phyloP scores from a whole-genome alignment of 352 stramenopile species.

The Chrysophaeum taylorii region DNA sequence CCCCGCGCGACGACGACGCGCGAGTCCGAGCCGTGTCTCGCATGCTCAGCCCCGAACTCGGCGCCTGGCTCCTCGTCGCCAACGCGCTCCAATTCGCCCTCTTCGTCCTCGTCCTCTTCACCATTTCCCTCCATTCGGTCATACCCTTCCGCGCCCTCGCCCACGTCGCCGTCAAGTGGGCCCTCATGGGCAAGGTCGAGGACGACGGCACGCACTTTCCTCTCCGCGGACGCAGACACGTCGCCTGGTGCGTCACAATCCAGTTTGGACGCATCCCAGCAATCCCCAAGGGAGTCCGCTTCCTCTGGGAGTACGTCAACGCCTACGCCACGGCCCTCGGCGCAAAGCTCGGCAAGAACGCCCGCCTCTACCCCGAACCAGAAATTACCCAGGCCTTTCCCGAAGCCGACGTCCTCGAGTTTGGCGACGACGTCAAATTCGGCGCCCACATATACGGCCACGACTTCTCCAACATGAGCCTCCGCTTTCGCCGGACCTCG shows the following conservation, averaged over 20 bases:
- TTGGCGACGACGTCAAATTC: not conserved
- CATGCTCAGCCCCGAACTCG: too few relatives aligned
- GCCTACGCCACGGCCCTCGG: not conserved
- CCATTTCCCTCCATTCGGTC: not conserved
- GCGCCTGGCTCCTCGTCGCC: not conserved
- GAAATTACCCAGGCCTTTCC: not conserved
- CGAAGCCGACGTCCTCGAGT: not conserved
- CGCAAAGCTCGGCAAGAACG: not conserved
- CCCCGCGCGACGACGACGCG: not conserved
- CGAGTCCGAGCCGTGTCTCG: too few relatives aligned
- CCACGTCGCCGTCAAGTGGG: not conserved
- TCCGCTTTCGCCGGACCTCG: not conserved
- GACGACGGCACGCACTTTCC: not conserved
- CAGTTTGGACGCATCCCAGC: not conserved
- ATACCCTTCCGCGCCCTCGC: not conserved
- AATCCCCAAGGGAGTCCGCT: not conserved
- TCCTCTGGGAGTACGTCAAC: not conserved
- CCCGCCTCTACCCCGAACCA: not conserved
- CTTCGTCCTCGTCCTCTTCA: not conserved
- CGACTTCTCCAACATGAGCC: slow-evolving; percentile 14
- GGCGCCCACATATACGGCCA: not conserved
- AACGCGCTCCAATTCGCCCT: not conserved
- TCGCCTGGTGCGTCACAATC: not conserved
- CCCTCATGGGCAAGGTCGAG: not conserved
- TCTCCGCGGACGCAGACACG: not conserved